Evolutionary conservation across 371 early-diverging fungal species (phyloP).

Genomic region (Apophysomyces variabilis): DNA sequence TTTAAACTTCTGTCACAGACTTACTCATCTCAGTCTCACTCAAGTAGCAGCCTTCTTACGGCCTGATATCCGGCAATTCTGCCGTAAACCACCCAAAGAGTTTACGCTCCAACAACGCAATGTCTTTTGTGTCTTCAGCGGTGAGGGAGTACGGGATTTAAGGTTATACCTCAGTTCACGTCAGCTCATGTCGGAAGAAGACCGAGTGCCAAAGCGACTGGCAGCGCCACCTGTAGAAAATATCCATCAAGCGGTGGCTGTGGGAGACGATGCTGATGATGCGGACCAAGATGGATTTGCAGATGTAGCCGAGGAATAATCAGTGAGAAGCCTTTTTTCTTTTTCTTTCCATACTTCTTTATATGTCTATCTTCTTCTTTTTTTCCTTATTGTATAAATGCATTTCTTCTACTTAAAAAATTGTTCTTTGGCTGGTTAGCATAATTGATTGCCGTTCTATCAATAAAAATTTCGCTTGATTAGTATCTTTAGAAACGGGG

Average conservation of each 20-base stretch:
- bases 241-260: constrained; percentile 10
- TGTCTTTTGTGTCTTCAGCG: constrained; percentile 70
- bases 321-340: too few relatives aligned
- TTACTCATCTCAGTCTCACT: constrained; percentile 66
- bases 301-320: background rate
- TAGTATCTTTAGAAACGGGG: too few relatives aligned
- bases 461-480: background rate
- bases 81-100: constrained; percentile 62
- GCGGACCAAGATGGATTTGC: constrained; percentile 10
- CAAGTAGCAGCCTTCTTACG: constrained; percentile 64
- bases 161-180: constrained; percentile 44
- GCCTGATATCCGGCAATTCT: constrained; percentile 60
- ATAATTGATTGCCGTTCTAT: background rate
- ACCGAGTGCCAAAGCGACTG: background rate
- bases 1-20: constrained; percentile 55
- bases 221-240: background rate
- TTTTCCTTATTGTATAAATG: background rate
- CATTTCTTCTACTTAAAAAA: background rate
- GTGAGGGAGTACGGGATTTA: constrained; percentile 59
- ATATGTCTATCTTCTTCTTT: background rate
- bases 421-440: background rate
- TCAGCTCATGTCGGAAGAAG: constrained; percentile 14
- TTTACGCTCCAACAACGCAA: constrained; percentile 56
- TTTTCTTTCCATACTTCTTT: constrained; percentile 6
- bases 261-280: constrained; percentile 10